Evolutionary conservation across 1,139 yeast species (phyloP).

Genomic region (Diutina ranongensis): DNA sequence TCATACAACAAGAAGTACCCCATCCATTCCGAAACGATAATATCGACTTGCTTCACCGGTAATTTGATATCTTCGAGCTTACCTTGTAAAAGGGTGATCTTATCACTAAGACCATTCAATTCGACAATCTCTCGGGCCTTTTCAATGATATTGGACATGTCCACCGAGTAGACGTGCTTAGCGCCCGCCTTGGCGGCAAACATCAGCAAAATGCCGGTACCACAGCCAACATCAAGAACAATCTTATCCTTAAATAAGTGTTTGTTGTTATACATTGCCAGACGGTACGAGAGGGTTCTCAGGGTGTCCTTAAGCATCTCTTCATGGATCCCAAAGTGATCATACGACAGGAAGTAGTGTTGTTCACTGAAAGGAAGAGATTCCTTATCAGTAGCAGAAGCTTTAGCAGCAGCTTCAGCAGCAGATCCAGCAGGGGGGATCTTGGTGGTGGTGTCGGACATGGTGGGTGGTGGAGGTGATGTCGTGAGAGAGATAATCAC

Average conservation of each 20-base stretch:
- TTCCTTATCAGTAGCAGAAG: constrained; percentile 39
- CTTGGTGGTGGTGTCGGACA: neutral
- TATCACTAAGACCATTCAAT: constrained; percentile 76
- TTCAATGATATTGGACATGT: constrained; percentile 91
- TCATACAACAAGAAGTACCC: constrained; percentile 94
- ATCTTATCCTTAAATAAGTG: constrained; percentile 83
- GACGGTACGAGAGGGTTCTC: constrained; percentile 84
- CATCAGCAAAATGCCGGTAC: constrained; percentile 95
- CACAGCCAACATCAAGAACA: constrained; percentile 98
- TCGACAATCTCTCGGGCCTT: constrained; percentile 84
- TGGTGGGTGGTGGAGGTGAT: neutral
- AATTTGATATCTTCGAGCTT: constrained; percentile 87
- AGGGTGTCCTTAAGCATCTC: constrained; percentile 96
- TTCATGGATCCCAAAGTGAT: constrained; percentile 96
- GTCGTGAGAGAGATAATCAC: neutral
- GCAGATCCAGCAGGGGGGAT: neutral
- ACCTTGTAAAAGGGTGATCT: constrained; percentile 83
- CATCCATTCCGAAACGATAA: constrained; percentile 98
- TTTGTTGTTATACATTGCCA: constrained; percentile 86
- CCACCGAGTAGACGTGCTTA: constrained; percentile 92
- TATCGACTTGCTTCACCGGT: constrained; percentile 76
- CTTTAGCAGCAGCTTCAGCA: neutral
- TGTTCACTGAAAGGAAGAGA: constrained; percentile 59
- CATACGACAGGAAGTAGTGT: constrained; percentile 91
- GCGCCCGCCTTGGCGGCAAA: constrained; percentile 99